These are phyloP conservation scores for Apophysomyces sp. DNA, from an alignment of 371 early-diverging fungal genomes.

Conservation along the genomic window DNA sequence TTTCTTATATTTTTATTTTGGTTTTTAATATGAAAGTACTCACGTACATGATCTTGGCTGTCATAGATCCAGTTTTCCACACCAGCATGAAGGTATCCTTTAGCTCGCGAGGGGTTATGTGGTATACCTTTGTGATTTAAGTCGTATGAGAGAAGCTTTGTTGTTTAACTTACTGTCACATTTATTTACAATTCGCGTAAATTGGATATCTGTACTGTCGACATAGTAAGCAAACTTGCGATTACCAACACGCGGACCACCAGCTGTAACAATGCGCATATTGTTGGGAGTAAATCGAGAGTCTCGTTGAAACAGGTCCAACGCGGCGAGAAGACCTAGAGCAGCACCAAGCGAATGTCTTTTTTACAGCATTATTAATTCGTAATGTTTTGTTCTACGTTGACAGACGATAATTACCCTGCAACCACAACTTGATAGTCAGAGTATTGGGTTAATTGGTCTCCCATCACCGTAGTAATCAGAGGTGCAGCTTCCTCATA, in stretches of 20 bases:
- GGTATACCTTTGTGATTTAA: constrained; percentile 2
- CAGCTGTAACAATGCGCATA: constrained; percentile 6
- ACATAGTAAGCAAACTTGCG: constrained; percentile 5
- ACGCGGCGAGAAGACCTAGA: constrained; percentile 4
- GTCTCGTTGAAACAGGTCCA: constrained; percentile 20
- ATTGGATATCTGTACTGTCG: not conserved
- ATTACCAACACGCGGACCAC: constrained; percentile 13
- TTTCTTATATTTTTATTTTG: too few species aligned
- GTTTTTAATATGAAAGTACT: not conserved
- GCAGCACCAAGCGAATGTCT: constrained; percentile 22
- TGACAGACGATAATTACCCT: not conserved
- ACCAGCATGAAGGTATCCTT: constrained; percentile 14
- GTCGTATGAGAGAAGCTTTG: not conserved
- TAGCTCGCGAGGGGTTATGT: constrained; percentile 8
- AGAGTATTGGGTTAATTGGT: constrained; percentile 7
- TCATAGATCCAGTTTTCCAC: constrained; percentile 13
- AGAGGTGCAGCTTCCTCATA: constrained; percentile 8
- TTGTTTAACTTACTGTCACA: constrained; percentile 2
- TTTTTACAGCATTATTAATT: not conserved
- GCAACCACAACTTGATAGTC: constrained; percentile 12
- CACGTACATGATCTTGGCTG: not conserved
- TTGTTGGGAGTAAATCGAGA: not conserved
- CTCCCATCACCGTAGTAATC: not conserved
- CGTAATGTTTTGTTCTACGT: not conserved
- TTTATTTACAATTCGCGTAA: constrained; percentile 4